Evolutionary conservation across 2,329 filamentous ascomycete genomes (phyloP), one percentile per base, ranked within the genome.

Genomic region (Tolypocladium album): DNA sequence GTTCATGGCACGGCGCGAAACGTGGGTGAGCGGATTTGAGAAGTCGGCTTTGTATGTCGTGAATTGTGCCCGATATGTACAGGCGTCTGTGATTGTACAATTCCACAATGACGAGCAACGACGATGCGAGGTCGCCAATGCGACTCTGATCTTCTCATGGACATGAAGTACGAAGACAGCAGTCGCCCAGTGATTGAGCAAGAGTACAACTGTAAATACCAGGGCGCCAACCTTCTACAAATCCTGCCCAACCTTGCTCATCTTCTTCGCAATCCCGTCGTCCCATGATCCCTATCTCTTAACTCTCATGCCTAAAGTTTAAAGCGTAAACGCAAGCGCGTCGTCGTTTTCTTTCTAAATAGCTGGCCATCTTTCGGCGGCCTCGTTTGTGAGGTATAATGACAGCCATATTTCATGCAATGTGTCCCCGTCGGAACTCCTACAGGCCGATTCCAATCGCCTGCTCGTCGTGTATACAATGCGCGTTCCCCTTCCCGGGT

Each of bases 1-100:
- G 34, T 2, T 36, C 11, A 38, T 13, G 36, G 11, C 36, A 38
- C 11, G 67, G 82, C 85, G 68, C 12, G 4, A 22, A 11, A 7
- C n/a, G 5, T 6, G 12, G 43, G 11, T 12, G 43, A 24, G 22
- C 24, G 22, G n/a, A 24, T 47, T 12, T 13, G 22, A 47, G 11
- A 11, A 15, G 15, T 6, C 15, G 39, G 39, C 39, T 20, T 20
- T 7, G 39, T 5, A 20, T 1, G 39, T 40, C 39, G 2, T 17
- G 13, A 20, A 20, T 20, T 40, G 39, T 40, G 39, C 15, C 39
- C 39, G 15, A 40, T 17, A 47, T 27, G 27, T 47, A 17, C 13
- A 27, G 22, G 12, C 5, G 22, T 17, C 24, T 15, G 1, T 6
- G 12, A 13, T 47, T 27, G 12, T 3, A 27, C 24, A 5, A 24